Base-by-base conservation (phyloP, 495 filamentous ascomycete genomes). In the Aspergillus ellipticus region DNA sequence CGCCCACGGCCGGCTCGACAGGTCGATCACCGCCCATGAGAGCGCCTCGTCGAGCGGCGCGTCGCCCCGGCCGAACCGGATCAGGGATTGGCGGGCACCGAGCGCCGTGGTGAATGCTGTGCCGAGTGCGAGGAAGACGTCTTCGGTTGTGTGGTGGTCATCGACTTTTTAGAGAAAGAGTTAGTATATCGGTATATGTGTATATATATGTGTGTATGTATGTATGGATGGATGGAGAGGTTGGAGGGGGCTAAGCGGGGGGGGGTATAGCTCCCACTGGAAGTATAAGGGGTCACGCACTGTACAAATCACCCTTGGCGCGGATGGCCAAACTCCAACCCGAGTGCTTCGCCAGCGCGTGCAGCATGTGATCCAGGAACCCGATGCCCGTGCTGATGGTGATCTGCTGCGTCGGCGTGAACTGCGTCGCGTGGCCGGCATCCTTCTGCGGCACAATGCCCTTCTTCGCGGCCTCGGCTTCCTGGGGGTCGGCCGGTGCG, bases 341-440 rank as follows among this genome's bases (percentile, higher is more conserved):
- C 0, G 89, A 85, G 72, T 98, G 94, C 69, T 98, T 97, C 2
- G 94, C 88, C 37, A 97, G 83, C 24, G 94, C 94, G 69, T 98
- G 94, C 48, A 98, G 79, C 94, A 98, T 97, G 77, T 98, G 94
- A 76, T 98, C 94, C 29, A 98, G 77, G 73, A 98, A 98, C n/a
- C 94, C 94, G 66, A 98, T 96, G 47, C 94, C 94, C 1, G 93
- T 94, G 79, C 88, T 88, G 54, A 97, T 80, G 68, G 81, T 85
- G 65, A 98, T 96, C 46, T 82, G 82, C 76, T 97, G 95, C 49
- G 84, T 86, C 33, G 84, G 82, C 37, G 85, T 89, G 61, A 83
- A 77, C 63, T 97, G 95, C 1, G 85, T 82, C 4, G 94, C 93
- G 70, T 98, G 94, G 29, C 76, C 73, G 37, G 73, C 71, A 33